phyloP scores from a whole-genome alignment of 2,329 filamentous ascomycete species.

The Exutisphaerella laricina region DNA sequence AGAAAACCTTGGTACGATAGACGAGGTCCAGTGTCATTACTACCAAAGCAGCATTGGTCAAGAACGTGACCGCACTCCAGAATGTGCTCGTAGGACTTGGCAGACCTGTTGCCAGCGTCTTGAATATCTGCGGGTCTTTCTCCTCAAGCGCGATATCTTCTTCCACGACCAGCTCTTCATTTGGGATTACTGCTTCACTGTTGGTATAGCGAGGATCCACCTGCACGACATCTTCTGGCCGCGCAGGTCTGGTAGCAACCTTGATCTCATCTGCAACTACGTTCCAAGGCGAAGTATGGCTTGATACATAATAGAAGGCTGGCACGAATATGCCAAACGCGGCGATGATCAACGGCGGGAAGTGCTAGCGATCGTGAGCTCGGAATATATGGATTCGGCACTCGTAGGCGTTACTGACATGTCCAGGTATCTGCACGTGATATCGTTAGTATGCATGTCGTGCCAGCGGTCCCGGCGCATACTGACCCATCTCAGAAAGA shows the following conservation, averaged over 20 bases:
- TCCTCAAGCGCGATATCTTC: slow-evolving; percentile 58
- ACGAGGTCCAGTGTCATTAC: slow-evolving; percentile 70
- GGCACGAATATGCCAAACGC: slow-evolving; percentile 43
- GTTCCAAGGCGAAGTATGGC: slow-evolving; percentile 29
- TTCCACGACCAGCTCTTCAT: slow-evolving; percentile 54
- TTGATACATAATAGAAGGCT: slow-evolving; percentile 32
- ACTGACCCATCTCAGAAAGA: slow-evolving; percentile 36
- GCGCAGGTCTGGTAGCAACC: slow-evolving; percentile 38
- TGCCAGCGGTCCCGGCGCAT: slow-evolving; percentile 18
- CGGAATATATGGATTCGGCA: slow-evolving; percentile 7
- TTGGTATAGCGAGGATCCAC: slow-evolving; percentile 22
- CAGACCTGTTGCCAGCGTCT: slow-evolving; percentile 67
- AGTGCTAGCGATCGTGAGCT: slow-evolving; percentile 26
- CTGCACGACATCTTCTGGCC: slow-evolving; percentile 25
- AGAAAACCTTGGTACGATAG: slow-evolving; percentile 63
- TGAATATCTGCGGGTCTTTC: slow-evolving; percentile 52
- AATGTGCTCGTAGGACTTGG: slow-evolving; percentile 66
- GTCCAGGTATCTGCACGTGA: slow-evolving; percentile 31
- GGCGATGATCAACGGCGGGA: slow-evolving; percentile 33
- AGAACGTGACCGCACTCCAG: slow-evolving; percentile 50
- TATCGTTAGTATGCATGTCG: slow-evolving; percentile 11
- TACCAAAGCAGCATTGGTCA: slow-evolving; percentile 66
- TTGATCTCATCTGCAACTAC: slow-evolving; percentile 33
- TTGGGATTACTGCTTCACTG: slow-evolving; percentile 34
- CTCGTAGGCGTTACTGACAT: slow-evolving; percentile 25